A percentile compares a stretch with the other conserved stretches of the same genome.
These are phyloP conservation scores for Neobulgaria alba DNA, from an alignment of 2,329 filamentous ascomycete species.

Conservation along the genomic window DNA sequence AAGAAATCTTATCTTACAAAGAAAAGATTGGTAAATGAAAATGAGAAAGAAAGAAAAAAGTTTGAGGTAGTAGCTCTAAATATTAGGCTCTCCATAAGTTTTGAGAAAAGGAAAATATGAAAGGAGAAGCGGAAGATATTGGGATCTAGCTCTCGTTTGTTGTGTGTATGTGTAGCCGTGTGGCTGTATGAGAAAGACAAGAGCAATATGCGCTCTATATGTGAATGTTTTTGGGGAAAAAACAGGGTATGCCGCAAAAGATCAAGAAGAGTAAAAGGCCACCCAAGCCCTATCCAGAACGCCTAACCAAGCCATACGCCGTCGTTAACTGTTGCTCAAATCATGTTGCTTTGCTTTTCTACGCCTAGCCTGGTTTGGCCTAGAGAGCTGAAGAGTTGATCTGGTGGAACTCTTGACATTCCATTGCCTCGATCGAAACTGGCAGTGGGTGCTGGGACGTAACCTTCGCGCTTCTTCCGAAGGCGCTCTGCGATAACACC, in stretches of 20 bases:
- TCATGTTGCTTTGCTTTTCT: constrained; percentile 24
- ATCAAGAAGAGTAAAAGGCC: constrained; percentile 19
- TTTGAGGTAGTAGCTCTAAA: constrained; percentile 22
- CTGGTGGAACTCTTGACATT: constrained; percentile 51
- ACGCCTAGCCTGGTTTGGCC: constrained; percentile 24
- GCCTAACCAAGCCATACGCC: constrained; percentile 24
- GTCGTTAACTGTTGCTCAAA: constrained; percentile 21
- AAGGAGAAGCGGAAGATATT: constrained; percentile 11
- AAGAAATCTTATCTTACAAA: constrained; percentile 25
- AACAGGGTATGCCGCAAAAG: constrained; percentile 21
- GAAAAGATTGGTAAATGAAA: constrained; percentile 14
- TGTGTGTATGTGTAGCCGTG: constrained; percentile 16
- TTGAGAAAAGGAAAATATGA: no score
- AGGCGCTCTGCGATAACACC: constrained; percentile 69
- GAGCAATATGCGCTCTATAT: constrained; percentile 14
- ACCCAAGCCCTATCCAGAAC: constrained; percentile 26
- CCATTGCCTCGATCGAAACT: constrained; percentile 52
- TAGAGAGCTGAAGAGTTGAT: constrained; percentile 36
- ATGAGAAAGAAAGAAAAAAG: constrained; percentile 6
- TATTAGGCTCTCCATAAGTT: constrained; percentile 22
- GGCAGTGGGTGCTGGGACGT: constrained; percentile 64
- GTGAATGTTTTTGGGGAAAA: constrained; percentile 17
- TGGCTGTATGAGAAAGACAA: constrained; percentile 8
- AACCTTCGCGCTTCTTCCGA: constrained; percentile 70
- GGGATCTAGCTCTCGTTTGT: constrained; percentile 14